Conservation (phyloP, 176 grass and related monocot species). For the Melocanna baccifera region DNA sequence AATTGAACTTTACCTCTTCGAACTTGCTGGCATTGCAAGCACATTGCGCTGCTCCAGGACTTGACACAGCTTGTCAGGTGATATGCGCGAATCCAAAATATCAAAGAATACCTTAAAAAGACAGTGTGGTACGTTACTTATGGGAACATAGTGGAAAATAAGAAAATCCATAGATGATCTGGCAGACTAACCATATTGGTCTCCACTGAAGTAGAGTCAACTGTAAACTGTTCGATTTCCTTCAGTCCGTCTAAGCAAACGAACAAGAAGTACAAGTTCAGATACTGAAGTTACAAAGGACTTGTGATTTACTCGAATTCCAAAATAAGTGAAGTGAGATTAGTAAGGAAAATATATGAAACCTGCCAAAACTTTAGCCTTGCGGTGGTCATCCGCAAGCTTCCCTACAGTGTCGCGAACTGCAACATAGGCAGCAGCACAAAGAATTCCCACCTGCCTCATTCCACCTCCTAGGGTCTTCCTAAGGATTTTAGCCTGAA, state of each 20-base stretch:
- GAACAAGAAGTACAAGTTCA: not conserved
- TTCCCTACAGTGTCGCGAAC: constrained; percentile 64
- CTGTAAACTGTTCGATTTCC: constrained; percentile 62
- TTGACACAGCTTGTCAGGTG: constrained; percentile 62
- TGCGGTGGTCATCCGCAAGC: constrained; percentile 80
- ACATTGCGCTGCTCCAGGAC: constrained; percentile 63
- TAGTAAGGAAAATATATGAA: not conserved
- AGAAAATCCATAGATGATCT: not conserved
- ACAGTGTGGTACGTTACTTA: not conserved
- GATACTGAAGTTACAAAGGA: not conserved
- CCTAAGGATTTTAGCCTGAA: constrained; percentile 80
- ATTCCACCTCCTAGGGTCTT: constrained; percentile 96
- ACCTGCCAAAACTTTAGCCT: constrained; percentile 84
- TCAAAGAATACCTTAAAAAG: constrained; percentile 69
- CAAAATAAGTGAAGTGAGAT: not conserved
- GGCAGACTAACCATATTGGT: constrained; percentile 73
- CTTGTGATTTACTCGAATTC: not conserved
- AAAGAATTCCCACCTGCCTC: constrained; percentile 93
- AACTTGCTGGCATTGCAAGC: constrained; percentile 75
- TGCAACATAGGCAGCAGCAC: constrained; percentile 76
- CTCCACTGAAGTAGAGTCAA: constrained; percentile 59
- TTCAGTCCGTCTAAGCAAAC: constrained; percentile 67
- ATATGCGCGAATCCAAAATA: constrained; percentile 53
- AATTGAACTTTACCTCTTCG: constrained; percentile 47
- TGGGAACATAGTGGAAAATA: not conserved